Percentiles rank a stretch among this genome's conserved stretches.
Evolutionary conservation across 768 basidiomycete species (phyloP).

Genomic region (Sarcodon sp.): DNA sequence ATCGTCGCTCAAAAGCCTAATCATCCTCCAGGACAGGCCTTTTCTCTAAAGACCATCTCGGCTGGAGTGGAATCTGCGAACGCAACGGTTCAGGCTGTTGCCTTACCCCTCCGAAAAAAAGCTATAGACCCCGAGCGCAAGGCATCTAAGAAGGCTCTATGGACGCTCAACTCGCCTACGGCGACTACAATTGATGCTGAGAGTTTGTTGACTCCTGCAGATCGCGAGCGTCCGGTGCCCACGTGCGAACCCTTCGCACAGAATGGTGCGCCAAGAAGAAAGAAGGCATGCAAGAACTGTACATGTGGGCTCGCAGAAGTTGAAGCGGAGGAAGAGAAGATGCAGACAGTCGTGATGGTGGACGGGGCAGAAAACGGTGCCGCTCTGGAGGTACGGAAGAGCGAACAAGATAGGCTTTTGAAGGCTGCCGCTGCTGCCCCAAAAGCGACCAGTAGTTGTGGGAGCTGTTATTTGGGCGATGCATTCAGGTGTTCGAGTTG

Average conservation of each 20-base stretch:
- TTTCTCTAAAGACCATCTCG: slow-evolving; percentile 27
- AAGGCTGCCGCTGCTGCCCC: slow-evolving; percentile 59
- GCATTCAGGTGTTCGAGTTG: slow-evolving; percentile 95
- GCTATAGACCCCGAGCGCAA: slow-evolving; percentile 37
- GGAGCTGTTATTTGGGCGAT: slow-evolving; percentile 94
- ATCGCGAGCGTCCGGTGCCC: slow-evolving; percentile 67
- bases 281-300: slow-evolving; percentile 93
- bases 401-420: slow-evolving; percentile 53
- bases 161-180: slow-evolving; percentile 64
- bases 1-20: slow-evolving; percentile 66
- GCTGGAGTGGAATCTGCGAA: slow-evolving; percentile 7
- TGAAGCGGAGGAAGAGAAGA: slow-evolving; percentile 60
- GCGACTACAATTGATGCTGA: slow-evolving; percentile 75
- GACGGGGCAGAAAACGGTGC: slow-evolving; percentile 29
- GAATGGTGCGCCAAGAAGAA: slow-evolving; percentile 42
- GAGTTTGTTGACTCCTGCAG: slow-evolving; percentile 70
- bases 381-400: slow-evolving; percentile 40
- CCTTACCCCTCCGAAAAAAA: slow-evolving; percentile 39
- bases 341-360: slow-evolving; percentile 46
- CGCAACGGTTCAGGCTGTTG: slow-evolving; percentile 9
- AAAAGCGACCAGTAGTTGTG: slow-evolving; percentile 93
- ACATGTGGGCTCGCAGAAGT: slow-evolving; percentile 93
- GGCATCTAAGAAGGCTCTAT: slow-evolving; percentile 79
- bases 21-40: slow-evolving; percentile 23
- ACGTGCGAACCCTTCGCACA: slow-evolving; percentile 54